These are phyloP conservation scores for Aspergillus bombycis DNA, from an alignment of 2,329 filamentous ascomycete species.

Conservation along the genomic window DNA sequence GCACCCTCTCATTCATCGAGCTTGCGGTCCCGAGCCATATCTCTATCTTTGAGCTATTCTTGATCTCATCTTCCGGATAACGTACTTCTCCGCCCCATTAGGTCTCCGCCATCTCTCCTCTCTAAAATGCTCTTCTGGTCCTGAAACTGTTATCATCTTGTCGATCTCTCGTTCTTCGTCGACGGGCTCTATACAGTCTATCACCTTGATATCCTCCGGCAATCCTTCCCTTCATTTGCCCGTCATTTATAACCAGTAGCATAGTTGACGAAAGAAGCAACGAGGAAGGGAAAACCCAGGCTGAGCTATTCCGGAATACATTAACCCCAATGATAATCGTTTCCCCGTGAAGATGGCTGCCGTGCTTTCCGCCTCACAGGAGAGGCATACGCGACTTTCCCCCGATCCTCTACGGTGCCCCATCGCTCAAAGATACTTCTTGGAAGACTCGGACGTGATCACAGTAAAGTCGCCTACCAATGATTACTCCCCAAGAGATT, in stretches of 20 bases:
- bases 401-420: conserved; percentile 35
- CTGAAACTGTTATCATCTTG: background rate
- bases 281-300: background rate
- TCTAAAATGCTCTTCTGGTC: background rate
- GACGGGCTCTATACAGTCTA: background rate
- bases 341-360: conserved; percentile 36
- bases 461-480: conserved; percentile 33
- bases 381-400: conserved; percentile 36
- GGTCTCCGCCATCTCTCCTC: background rate
- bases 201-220: background rate
- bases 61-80: conserved; percentile 2
- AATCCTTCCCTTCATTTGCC: background rate
- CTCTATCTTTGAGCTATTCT: background rate
- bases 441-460: conserved; percentile 26
- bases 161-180: background rate
- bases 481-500: conserved; percentile 28
- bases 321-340: background rate
- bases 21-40: background rate
- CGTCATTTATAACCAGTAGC: background rate
- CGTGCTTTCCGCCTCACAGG: conserved; percentile 34
- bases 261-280: background rate
- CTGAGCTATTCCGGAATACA: background rate
- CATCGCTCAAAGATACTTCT: conserved; percentile 37
- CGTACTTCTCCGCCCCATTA: background rate
- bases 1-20: background rate